A percentile compares a stretch with the other conserved stretches of the same genome.
phyloP scores from a whole-genome alignment of 2,329 filamentous ascomycete species.

The Sporothrix schenckii region DNA sequence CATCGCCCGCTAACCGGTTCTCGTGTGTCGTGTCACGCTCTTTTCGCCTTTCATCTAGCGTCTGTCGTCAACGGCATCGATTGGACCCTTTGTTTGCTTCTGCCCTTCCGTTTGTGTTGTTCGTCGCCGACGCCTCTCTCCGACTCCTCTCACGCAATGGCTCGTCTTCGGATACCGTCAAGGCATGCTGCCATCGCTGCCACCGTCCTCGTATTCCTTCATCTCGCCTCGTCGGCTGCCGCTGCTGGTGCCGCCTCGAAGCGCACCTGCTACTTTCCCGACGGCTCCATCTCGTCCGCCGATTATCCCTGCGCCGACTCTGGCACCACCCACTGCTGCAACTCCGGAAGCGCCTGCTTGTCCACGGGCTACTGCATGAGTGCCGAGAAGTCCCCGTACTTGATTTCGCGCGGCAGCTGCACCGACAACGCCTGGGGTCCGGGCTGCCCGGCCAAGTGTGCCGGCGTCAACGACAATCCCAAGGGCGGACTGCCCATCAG shows the following conservation, averaged over 20 bases:
- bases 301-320: conserved; percentile 28
- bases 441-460: conserved; percentile 32
- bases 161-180: neutral
- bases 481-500: conserved; percentile 21
- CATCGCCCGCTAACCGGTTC: neutral
- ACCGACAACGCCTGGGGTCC: conserved; percentile 33
- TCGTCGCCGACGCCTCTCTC: neutral
- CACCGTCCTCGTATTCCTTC: neutral
- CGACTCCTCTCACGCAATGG: neutral
- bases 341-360: conserved; percentile 27
- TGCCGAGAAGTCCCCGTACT: conserved; percentile 30
- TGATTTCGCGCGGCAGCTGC: conserved; percentile 33
- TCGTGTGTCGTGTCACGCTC: neutral
- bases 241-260: neutral
- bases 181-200: neutral
- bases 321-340: conserved; percentile 34
- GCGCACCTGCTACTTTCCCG: conserved; percentile 33
- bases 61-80: neutral
- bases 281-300: conserved; percentile 22
- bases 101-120: neutral
- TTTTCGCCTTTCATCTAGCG: neutral
- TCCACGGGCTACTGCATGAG: conserved; percentile 33
- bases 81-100: neutral
- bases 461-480: conserved; percentile 22
- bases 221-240: neutral